Evolutionary conservation across 129 eudicot species (phyloP).

Genomic region (Artemisia annua): DNA sequence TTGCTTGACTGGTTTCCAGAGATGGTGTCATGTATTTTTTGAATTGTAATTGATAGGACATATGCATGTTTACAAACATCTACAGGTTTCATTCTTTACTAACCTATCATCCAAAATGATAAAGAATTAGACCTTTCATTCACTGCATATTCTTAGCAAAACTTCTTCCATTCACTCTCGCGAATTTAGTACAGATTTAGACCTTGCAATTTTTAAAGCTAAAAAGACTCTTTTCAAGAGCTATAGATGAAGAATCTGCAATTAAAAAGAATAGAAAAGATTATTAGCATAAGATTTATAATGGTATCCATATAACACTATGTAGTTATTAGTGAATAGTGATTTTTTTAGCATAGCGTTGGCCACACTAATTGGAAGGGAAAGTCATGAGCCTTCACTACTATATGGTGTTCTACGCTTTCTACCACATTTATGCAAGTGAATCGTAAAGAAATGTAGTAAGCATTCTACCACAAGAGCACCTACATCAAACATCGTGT

Average conservation of each 20-base stretch:
- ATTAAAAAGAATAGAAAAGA: not conserved
- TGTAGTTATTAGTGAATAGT: not conserved
- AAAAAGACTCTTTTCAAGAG: conserved; percentile 44
- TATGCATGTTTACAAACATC: too few species aligned
- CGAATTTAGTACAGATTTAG: too few species aligned
- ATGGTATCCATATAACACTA: not conserved
- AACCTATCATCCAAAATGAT: too few species aligned
- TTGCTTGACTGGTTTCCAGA: conserved; percentile 33
- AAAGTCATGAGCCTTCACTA: conserved; percentile 37
- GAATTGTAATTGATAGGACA: too few species aligned
- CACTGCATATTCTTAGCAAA: too few species aligned
- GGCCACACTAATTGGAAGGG: conserved; percentile 51
- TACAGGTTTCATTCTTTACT: too few species aligned
- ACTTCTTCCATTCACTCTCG: too few species aligned
- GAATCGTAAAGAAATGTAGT: conserved; percentile 39
- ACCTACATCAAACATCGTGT: conserved; percentile 35
- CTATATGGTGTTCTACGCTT: conserved; percentile 35
- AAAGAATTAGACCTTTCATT: too few species aligned
- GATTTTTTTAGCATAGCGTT: conserved; percentile 44
- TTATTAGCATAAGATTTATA: not conserved
- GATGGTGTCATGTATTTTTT: conserved; percentile 33
- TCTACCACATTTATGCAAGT: conserved; percentile 25
- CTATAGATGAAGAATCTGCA: conserved; percentile 41
- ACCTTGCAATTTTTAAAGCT: too few species aligned
- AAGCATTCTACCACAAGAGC: conserved; percentile 47